A percentile compares a stretch with the other conserved stretches of the same genome.
These are phyloP conservation scores for Myriosclerotinia scirpicola DNA, from an alignment of 2,329 filamentous ascomycete species.

Conservation along the genomic window DNA sequence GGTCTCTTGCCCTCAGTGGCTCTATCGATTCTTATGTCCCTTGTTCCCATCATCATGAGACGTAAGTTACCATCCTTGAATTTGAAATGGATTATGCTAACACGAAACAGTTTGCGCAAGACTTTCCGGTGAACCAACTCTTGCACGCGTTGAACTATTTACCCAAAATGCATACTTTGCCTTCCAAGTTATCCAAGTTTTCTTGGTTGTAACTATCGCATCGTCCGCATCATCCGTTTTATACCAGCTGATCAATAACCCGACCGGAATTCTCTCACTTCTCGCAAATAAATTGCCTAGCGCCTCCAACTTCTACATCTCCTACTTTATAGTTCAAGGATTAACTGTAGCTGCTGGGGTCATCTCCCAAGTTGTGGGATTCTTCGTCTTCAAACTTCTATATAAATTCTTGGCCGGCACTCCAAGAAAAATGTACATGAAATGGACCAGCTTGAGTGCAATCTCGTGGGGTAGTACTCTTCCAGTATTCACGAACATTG, in stretches of 20 bases:
- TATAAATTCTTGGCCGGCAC: constrained; percentile 75
- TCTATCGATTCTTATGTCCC: constrained; percentile 79
- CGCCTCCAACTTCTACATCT: constrained; percentile 91
- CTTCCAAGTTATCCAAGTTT: constrained; percentile 89
- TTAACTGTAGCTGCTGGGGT: constrained; percentile 73
- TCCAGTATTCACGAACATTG: constrained; percentile 78
- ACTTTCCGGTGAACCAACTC: constrained; percentile 75
- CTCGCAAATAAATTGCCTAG: constrained; percentile 75
- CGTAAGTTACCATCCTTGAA: constrained; percentile 48
- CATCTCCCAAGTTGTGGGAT: constrained; percentile 70
- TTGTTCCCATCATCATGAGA: constrained; percentile 81
- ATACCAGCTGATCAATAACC: constrained; percentile 61
- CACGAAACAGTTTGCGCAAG: constrained; percentile 65
- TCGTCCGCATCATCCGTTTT: constrained; percentile 75
- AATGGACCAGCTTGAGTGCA: constrained; percentile 72
- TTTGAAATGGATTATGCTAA: constrained; percentile 25
- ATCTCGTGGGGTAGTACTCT: constrained; percentile 83
- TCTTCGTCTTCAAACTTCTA: constrained; percentile 71
- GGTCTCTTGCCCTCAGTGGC: constrained; percentile 80
- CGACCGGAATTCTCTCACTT: constrained; percentile 59
- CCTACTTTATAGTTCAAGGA: constrained; percentile 92
- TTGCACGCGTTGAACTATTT: constrained; percentile 79
- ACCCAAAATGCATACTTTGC: constrained; percentile 90
- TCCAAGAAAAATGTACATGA: constrained; percentile 75
- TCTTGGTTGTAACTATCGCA: constrained; percentile 79